Conservation (phyloP, 768 basidiomycete genomes). For the Calocybe indica region DNA sequence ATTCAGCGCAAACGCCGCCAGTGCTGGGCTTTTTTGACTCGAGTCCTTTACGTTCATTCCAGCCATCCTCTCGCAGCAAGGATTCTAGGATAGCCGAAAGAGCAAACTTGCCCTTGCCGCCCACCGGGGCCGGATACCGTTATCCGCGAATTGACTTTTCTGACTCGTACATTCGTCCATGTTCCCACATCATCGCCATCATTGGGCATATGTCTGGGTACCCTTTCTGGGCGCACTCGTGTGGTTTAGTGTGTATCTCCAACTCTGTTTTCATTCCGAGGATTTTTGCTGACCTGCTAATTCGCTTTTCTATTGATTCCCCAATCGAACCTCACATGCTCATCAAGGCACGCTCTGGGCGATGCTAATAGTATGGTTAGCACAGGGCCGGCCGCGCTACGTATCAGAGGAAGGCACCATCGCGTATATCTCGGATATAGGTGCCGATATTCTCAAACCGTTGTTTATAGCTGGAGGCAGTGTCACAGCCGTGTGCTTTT, state of each 20-base stretch:
- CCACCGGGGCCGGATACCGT: no score
- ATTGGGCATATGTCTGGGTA: conserved; percentile 62
- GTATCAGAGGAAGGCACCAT: conserved; percentile 49
- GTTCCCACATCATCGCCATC: conserved; percentile 23
- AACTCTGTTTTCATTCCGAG: neutral
- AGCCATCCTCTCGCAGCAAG: no score
- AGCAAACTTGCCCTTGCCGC: no score
- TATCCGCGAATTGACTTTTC: no score
- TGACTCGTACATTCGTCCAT: conserved; percentile 4
- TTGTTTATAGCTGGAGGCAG: conserved; percentile 63
- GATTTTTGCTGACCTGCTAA: neutral
- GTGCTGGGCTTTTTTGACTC: no score
- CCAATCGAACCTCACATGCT: no score
- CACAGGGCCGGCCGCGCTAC: conserved; percentile 55
- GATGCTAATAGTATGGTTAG: conserved; percentile 70
- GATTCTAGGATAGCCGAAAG: no score
- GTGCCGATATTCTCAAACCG: conserved; percentile 69
- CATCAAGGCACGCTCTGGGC: conserved; percentile 47
- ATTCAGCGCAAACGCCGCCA: no score
- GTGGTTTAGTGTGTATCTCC: conserved; percentile 50
- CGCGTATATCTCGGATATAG: conserved; percentile 76
- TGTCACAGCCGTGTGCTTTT: conserved; percentile 58
- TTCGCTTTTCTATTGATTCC: no score
- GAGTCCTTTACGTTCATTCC: no score
- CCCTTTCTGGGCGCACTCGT: conserved; percentile 54